Percentiles rank a stretch among this genome's conserved stretches.
Evolutionary conservation across 495 filamentous ascomycete genomes (phyloP).

Genomic region (Aspergillus bridgeri): DNA sequence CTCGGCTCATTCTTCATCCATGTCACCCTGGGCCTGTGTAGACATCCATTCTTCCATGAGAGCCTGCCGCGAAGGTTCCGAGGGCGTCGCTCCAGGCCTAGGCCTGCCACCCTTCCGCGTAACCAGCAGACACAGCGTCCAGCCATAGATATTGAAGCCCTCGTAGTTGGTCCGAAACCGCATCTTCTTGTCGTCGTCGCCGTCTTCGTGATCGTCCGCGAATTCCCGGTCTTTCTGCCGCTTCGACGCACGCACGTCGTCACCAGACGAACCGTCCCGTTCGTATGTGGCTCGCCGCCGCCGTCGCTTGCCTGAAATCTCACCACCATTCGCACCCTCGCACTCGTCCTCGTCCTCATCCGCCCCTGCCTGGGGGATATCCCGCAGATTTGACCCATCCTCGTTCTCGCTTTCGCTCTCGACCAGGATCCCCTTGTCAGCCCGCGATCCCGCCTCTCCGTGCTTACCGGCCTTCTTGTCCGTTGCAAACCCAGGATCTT

Average conservation of each 20-base stretch:
- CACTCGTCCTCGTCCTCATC: slow-evolving; percentile 15
- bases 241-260: slow-evolving; percentile 16
- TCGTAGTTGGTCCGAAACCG: slow-evolving; percentile 82
- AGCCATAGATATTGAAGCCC: slow-evolving; percentile 90
- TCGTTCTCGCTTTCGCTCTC: slow-evolving; percentile 41
- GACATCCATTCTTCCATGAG: slow-evolving; percentile 94
- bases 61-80: slow-evolving; percentile 55
- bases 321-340: too few species aligned
- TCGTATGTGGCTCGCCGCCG: slow-evolving; percentile 5
- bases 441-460: slow-evolving; percentile 41
- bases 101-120: slow-evolving; percentile 59
- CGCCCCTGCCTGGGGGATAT: slow-evolving; percentile 32
- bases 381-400: slow-evolving; percentile 28
- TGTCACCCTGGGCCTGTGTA: slow-evolving; percentile 53
- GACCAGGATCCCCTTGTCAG: slow-evolving; percentile 36
- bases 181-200: slow-evolving; percentile 83
- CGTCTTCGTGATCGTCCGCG: slow-evolving; percentile 57
- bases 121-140: slow-evolving; percentile 85
- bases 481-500: slow-evolving; percentile 39
- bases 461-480: slow-evolving; percentile 14
- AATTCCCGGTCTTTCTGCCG: slow-evolving; percentile 12
- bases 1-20: slow-evolving; percentile 42
- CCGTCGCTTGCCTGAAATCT: slow-evolving; percentile 1
- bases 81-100: slow-evolving; percentile 25
- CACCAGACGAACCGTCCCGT: not conserved